Percentiles rank a stretch among this genome's conserved stretches.
Conservation (phyloP, 1,284 basidiomycete genomes). For the Heliocybe sulcata region DNA sequence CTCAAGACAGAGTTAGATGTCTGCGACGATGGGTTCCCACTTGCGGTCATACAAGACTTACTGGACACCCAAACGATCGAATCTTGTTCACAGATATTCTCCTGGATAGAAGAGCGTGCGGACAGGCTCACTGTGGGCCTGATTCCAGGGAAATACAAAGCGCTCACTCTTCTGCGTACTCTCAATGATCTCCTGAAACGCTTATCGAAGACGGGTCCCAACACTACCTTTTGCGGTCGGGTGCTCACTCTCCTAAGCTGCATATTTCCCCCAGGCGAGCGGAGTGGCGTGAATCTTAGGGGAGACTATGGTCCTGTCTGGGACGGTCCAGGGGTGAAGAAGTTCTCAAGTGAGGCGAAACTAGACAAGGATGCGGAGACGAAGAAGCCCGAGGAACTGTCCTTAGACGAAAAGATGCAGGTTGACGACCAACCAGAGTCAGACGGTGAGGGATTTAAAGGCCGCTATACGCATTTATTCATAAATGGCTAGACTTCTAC, state of each 20-base stretch:
- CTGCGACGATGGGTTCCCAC: conserved; percentile 46
- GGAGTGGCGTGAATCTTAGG: conserved; percentile 85
- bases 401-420: conserved; percentile 20
- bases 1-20: conserved; percentile 28
- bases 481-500: conserved; percentile 56
- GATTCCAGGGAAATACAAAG: conserved; percentile 82
- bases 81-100: conserved; percentile 78
- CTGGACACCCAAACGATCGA: conserved; percentile 76
- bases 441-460: conserved; percentile 39
- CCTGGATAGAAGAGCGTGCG: conserved; percentile 73
- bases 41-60: conserved; percentile 66
- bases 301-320: conserved; percentile 81
- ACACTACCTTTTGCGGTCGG: conserved; percentile 81
- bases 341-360: conserved; percentile 11
- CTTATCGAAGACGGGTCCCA: conserved; percentile 75
- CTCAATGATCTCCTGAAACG: conserved; percentile 83
- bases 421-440: conserved; percentile 26
- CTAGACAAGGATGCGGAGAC: too few relatives aligned
- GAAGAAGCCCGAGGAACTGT: conserved; percentile 20
- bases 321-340: conserved; percentile 49
- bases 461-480: conserved; percentile 2
- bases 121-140: conserved; percentile 63
- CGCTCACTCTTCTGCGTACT: conserved; percentile 74
- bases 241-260: conserved; percentile 82
- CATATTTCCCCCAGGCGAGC: conserved; percentile 82